Percentiles rank a stretch among this genome's conserved stretches.
These are phyloP conservation scores for Pyrenochaeta sp. DNA, from an alignment of 2,329 filamentous ascomycete genomes.

Conservation along the genomic window DNA sequence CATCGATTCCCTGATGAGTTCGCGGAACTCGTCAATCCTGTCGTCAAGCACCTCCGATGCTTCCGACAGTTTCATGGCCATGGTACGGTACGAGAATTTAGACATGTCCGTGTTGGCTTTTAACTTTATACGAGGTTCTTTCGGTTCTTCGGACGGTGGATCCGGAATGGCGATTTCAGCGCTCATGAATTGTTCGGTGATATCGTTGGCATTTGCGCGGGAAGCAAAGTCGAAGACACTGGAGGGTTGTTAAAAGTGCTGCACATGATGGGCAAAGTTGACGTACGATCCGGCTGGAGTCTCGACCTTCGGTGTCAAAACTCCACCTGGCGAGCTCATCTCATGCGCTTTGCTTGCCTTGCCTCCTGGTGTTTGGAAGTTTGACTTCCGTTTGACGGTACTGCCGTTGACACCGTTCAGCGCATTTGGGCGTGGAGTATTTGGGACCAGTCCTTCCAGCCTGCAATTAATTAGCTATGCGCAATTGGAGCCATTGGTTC, in stretches of 20 bases:
- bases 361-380: constrained; percentile 59
- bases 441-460: constrained; percentile 58
- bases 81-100: constrained; percentile 89
- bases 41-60: constrained; percentile 94
- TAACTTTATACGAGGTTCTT: constrained; percentile 81
- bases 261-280: background rate
- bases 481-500: background rate
- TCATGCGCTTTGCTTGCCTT: constrained; percentile 54
- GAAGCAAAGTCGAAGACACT: constrained; percentile 75
- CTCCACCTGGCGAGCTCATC: constrained; percentile 60
- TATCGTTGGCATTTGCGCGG: constrained; percentile 79
- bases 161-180: constrained; percentile 72
- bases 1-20: constrained; percentile 77
- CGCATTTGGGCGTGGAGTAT: constrained; percentile 52
- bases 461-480: constrained; percentile 38
- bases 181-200: constrained; percentile 81
- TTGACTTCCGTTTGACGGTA: constrained; percentile 63
- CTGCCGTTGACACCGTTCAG: constrained; percentile 54
- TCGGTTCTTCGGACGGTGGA: constrained; percentile 73
- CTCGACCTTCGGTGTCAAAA: constrained; percentile 45
- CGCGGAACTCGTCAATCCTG: constrained; percentile 87
- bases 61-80: constrained; percentile 94
- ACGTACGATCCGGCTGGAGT: constrained; percentile 52
- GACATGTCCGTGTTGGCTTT: constrained; percentile 88
- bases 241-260: constrained; percentile 18